A percentile compares a stretch with the other conserved stretches of the same genome.
These are phyloP conservation scores for Coemansia sp. DNA, from an alignment of 192 early-diverging fungal genomes.

Conservation along the genomic window DNA sequence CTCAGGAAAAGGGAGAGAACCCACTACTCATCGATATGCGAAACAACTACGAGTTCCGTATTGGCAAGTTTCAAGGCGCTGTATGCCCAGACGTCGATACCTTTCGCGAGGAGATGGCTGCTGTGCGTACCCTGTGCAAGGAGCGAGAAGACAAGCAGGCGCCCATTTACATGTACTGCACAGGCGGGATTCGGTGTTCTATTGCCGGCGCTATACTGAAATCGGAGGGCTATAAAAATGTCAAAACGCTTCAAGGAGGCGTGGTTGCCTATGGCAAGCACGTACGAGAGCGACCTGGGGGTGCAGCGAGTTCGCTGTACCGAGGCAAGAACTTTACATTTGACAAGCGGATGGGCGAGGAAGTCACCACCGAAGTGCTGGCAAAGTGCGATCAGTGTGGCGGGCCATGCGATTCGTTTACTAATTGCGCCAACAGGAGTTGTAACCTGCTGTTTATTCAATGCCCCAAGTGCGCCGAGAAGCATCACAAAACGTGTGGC, in stretches of 20 bases:
- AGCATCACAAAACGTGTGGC: slow-evolving; percentile 50
- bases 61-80: slow-evolving; percentile 73
- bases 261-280: slow-evolving; percentile 76
- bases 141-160: slow-evolving; percentile 54
- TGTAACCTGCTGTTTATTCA: slow-evolving; percentile 77
- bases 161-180: slow-evolving; percentile 83
- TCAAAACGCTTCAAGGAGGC: slow-evolving; percentile 73
- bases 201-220: slow-evolving; percentile 78
- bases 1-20: slow-evolving; percentile 6
- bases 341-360: slow-evolving; percentile 75
- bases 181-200: slow-evolving; percentile 82
- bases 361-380: slow-evolving; percentile 64
- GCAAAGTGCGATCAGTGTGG: slow-evolving; percentile 74
- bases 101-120: slow-evolving; percentile 68
- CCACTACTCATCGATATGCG: slow-evolving; percentile 76
- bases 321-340: slow-evolving; percentile 83
- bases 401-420: slow-evolving; percentile 62
- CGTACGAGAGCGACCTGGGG: slow-evolving; percentile 44
- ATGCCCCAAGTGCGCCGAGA: slow-evolving; percentile 60
- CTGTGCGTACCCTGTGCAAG: slow-evolving; percentile 63
- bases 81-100: slow-evolving; percentile 73
- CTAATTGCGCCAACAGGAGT: slow-evolving; percentile 71
- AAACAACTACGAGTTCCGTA: slow-evolving; percentile 74
- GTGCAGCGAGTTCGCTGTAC: slow-evolving; percentile 59
- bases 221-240: slow-evolving; percentile 64